These are phyloP conservation scores for Pseudogymnoascus sp. DNA, from an alignment of 2,329 filamentous ascomycete species.

Conservation along the genomic window DNA sequence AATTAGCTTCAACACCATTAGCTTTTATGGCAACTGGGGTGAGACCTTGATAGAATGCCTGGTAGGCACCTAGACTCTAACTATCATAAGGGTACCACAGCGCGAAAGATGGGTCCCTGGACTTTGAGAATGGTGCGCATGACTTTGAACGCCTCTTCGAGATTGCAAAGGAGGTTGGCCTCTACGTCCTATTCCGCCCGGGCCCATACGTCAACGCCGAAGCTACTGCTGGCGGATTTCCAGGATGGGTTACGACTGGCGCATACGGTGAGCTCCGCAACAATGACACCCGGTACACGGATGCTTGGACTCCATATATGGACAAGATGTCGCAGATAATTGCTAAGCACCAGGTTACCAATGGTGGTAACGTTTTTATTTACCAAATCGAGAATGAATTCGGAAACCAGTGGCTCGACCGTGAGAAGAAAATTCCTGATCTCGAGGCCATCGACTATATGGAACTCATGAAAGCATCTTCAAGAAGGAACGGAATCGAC, in stretches of 20 bases:
- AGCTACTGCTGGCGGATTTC: slow-evolving; percentile 52
- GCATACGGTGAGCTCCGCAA: slow-evolving; percentile 45
- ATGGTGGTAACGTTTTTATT: slow-evolving; percentile 47
- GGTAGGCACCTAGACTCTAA: not conserved
- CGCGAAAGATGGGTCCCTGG: slow-evolving; percentile 36
- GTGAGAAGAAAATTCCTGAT: slow-evolving; percentile 38
- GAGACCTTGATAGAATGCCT: not conserved
- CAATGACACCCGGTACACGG: slow-evolving; percentile 43
- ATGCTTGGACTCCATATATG: slow-evolving; percentile 47
- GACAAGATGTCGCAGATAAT: slow-evolving; percentile 41
- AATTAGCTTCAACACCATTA: slow-evolving; percentile 37
- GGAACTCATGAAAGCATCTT: slow-evolving; percentile 45
- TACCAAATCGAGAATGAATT: slow-evolving; percentile 52
- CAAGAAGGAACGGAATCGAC: slow-evolving; percentile 47
- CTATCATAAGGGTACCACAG: slow-evolving; percentile 34
- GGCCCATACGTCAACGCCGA: slow-evolving; percentile 58
- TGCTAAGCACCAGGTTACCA: slow-evolving; percentile 45
- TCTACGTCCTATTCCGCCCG: slow-evolving; percentile 47
- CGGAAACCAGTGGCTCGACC: slow-evolving; percentile 36
- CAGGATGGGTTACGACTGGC: slow-evolving; percentile 53
- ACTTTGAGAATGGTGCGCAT: slow-evolving; percentile 45
- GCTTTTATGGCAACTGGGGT: slow-evolving; percentile 39
- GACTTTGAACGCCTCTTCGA: slow-evolving; percentile 44
- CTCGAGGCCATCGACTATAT: slow-evolving; percentile 44
- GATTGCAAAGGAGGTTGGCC: slow-evolving; percentile 43